A percentile compares a stretch with the other conserved stretches of the same genome.
Evolutionary conservation across 192 early-diverging fungal genomes (phyloP).

Genomic region (Coemansia sp.): DNA sequence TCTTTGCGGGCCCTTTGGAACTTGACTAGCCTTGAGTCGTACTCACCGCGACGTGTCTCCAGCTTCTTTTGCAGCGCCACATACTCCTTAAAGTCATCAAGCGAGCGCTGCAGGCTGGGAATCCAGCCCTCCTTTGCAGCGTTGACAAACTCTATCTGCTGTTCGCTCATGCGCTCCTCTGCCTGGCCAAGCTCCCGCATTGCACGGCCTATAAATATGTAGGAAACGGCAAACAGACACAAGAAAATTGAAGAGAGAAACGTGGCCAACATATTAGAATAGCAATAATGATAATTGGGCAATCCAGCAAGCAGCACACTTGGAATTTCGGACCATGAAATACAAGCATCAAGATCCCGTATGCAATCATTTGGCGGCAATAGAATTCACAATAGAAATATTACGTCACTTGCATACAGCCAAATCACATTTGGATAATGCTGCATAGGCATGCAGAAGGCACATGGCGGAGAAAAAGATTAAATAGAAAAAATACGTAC

Average conservation of each 20-base stretch:
- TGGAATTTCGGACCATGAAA: no score
- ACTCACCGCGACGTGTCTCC: constrained; percentile 84
- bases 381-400: background rate
- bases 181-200: constrained; percentile 58
- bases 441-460: background rate
- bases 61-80: constrained; percentile 80
- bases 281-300: no score
- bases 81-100: constrained; percentile 57
- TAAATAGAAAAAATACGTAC: constrained; percentile 12
- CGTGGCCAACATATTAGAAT: constrained; percentile 2
- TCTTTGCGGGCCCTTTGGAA: constrained; percentile 92
- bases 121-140: constrained; percentile 58
- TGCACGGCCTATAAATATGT: constrained; percentile 43
- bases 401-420: background rate
- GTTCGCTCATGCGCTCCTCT: constrained; percentile 49
- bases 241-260: constrained; percentile 8
- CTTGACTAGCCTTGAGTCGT: constrained; percentile 87
- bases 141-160: constrained; percentile 52
- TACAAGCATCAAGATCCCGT: no score
- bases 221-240: constrained; percentile 8
- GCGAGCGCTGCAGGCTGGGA: constrained; percentile 49
- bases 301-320: background rate
- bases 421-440: background rate
- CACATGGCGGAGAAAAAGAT: background rate
- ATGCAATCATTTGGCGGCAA: no score